Evolutionary conservation across 768 basidiomycete species (phyloP), one percentile per base, ranked within the genome.

Genomic region (Xerocomus brunneocitrinus): DNA sequence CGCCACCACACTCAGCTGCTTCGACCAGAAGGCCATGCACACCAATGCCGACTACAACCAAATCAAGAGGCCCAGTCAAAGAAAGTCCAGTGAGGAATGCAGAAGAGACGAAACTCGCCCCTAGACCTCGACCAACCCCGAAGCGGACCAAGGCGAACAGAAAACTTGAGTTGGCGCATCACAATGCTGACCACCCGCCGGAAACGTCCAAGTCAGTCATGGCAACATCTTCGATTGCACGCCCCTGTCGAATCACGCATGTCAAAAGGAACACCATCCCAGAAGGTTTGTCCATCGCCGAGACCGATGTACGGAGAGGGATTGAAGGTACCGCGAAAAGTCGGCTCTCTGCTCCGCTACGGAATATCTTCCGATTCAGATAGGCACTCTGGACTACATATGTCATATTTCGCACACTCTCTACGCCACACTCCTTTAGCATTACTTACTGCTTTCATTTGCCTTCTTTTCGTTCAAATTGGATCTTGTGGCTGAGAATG

Each of bases 301-400:
- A 59, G 54, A 46, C 44, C 19, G 55, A 65, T 35, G 45, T 68
- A 22, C 61, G 62, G 25, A 58, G 55, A 53, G 63, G 65, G 40
- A 55, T 67, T 2, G 67, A 68, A 44, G 62, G 65, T 50, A 45
- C 55, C 30, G 12, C 60, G 44, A 71, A 60, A 46, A 60, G 49
- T 44, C 65, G 67, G 19, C 58, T 68, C 32, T 59, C 69, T 10
- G 57, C 57, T 27, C 67, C 67, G 16, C 45, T 68, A 32, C 59
- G 69, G 41, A 71, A 71, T 40, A 69, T 68, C 31, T 71, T 68
- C 19, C 61, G 67, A 36, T 65, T 68, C 50, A 69, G 52, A 59
- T 68, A 62, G 43, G 8, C 38, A 49, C 40, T 13, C 19, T 31
- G 30, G 30, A 31, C 8, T 31, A 31, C 30, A 31, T 31, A 8